Conservation (phyloP, 805 yeast genomes). For the Pichia pseudocactophila region DNA sequence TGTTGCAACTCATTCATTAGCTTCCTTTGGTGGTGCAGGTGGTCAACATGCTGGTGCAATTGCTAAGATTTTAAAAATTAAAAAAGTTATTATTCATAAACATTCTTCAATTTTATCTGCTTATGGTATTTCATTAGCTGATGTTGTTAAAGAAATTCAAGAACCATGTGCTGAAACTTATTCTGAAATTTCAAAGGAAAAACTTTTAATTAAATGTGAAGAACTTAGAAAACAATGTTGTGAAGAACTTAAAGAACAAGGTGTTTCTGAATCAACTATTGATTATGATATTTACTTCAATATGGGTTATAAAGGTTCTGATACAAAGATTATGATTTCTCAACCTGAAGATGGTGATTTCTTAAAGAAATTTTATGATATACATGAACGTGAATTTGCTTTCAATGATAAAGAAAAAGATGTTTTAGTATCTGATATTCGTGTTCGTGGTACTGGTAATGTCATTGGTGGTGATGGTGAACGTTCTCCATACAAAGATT, state of each 20-base stretch:
- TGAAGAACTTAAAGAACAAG: constrained; percentile 40
- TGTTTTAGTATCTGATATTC: constrained; percentile 59
- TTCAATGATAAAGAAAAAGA: constrained; percentile 47
- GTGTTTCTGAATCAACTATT: constrained; percentile 38
- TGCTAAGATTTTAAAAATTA: constrained; percentile 62
- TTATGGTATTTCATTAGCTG: constrained; percentile 82
- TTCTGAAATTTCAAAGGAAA: constrained; percentile 22
- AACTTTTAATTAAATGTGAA: constrained; percentile 38
- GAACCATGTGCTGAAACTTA: constrained; percentile 53
- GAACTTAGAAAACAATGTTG: constrained; percentile 36
- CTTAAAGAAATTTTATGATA: constrained; percentile 37
- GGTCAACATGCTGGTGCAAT: constrained; percentile 83
- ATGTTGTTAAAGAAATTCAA: constrained; percentile 72
- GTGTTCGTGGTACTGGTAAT: constrained; percentile 69
- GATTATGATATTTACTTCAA: constrained; percentile 59
- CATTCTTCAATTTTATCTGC: constrained; percentile 82
- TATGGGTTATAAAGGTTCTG: constrained; percentile 82
- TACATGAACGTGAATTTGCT: constrained; percentile 67
- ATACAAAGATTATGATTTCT: constrained; percentile 66
- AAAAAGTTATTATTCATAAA: constrained; percentile 62
- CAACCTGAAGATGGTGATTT: constrained; percentile 25
- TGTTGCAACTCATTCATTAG: constrained; percentile 57
- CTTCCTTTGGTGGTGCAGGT: constrained; percentile 90
- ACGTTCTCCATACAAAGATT: constrained; percentile 44
- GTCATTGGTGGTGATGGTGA: constrained; percentile 34